Base-by-base conservation (phyloP, 148 eudicot genomes). In the Rhododendron griersonianum region DNA sequence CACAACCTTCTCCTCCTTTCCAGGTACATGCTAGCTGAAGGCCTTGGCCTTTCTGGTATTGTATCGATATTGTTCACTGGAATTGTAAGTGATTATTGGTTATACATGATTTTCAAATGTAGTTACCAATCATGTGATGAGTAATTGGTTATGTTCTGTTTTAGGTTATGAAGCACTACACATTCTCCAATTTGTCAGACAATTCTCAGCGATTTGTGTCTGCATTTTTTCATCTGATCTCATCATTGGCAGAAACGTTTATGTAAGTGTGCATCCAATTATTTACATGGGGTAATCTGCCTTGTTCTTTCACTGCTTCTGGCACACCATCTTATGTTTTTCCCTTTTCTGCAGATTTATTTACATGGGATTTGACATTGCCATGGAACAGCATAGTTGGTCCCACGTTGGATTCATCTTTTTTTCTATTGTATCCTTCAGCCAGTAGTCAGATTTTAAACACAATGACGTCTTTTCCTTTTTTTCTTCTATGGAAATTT, bases 321-420 rank as follows among this genome's bases (percentile, higher is more conserved):
- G 23, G 9, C 37, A n/a, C 50, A 15, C 75, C 80, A 44, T 69
- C 37, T 61, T 69, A 55, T 47, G 79, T 88, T 63, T 78, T 80
- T 89, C 71, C 23, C 37, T 23, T n/a, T 71, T 83, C 50, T 90
- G 90, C 98, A 98, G 99, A 89, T 98, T 98, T 85, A 98, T 98
- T 82, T 98, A 98, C 94, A 98, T 98, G 99, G 99, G 99, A 67
- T 96, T 98, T 91, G 99, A 98, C 92, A 95, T 98, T 89, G 98
- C 96, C 85, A 98, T 98, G 98, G 99, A 98, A 90, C 91, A 91
- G 86, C 99, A 98, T 90, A 98, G 98, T 93, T 98, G 98, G 99
- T 98, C 98, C 79, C 99, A 98, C 86, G 85, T 98, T 71, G 99
- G 99, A 88, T 98, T 98, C 86, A 94, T 98, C 93, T 95, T 95